Conservation (phyloP, 2,329 filamentous ascomycete species). For the Fusarium tjaetaba region DNA sequence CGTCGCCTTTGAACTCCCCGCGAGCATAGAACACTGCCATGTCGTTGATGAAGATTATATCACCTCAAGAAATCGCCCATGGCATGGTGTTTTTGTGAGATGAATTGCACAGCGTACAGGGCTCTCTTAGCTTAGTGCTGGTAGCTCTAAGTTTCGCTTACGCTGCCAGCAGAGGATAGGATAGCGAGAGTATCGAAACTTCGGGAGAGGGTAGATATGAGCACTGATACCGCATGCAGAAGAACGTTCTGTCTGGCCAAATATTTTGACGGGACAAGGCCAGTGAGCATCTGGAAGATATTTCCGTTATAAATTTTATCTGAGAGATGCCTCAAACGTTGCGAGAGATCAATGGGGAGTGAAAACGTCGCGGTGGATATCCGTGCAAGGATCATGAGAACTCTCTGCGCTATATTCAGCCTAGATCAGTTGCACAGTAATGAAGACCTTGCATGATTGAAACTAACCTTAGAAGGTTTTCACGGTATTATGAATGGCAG, state of each 20-base stretch:
- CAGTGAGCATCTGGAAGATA: background rate
- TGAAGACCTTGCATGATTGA: fast-evolving
- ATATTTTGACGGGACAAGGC: background rate
- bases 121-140: background rate
- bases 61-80: too few species aligned
- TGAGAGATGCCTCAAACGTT: background rate
- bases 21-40: background rate
- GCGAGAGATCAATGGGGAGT: background rate
- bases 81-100: background rate
- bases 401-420: background rate
- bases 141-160: background rate
- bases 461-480: background rate
- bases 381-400: background rate
- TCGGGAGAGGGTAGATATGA: background rate
- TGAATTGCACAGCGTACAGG: background rate
- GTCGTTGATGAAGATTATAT: too few species aligned
- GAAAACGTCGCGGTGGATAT: background rate
- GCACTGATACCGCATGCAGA: background rate
- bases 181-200: background rate
- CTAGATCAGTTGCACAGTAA: background rate
- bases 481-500: background rate
- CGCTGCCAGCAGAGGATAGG: background rate
- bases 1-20: fast-evolving
- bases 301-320: background rate
- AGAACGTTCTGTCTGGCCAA: background rate